A percentile compares a stretch with the other conserved stretches of the same genome.
These are phyloP conservation scores for Hygrocybe punicea DNA, from an alignment of 768 basidiomycete genomes.

Conservation along the genomic window DNA sequence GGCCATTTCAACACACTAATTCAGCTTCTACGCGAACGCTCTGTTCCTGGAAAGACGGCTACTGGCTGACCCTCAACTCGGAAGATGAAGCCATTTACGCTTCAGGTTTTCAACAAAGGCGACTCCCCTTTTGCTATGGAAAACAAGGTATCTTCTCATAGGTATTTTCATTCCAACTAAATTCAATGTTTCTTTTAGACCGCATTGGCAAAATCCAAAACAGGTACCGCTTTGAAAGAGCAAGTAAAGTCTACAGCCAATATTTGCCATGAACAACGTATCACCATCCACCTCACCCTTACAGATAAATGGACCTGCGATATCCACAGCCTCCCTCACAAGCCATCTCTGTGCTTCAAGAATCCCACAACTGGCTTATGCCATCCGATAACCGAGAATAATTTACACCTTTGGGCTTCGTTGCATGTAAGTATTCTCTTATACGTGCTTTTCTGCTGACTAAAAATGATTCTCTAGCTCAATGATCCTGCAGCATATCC, in stretches of 20 bases:
- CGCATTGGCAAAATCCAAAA: not conserved
- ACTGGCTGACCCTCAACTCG: not conserved
- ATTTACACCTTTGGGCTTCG: slow-evolving; percentile 4
- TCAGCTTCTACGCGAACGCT: not conserved
- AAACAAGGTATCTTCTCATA: not conserved
- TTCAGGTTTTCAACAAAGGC: slow-evolving; percentile 2
- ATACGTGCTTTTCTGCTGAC: not conserved
- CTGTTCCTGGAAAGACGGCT: not conserved
- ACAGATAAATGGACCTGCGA: not conserved
- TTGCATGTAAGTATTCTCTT: slow-evolving; percentile 2
- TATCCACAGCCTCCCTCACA: too few relatives aligned
- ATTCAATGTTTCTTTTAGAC: not conserved
- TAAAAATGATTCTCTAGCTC: not conserved
- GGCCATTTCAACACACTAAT: slow-evolving; percentile 1
- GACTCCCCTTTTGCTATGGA: not conserved
- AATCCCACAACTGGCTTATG: slow-evolving; percentile 1
- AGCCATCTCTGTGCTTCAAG: slow-evolving; percentile 4
- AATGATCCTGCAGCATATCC: not conserved
- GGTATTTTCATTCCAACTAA: not conserved
- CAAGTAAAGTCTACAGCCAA: not conserved
- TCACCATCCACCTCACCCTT: not conserved
- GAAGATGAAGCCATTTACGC: slow-evolving; percentile 1
- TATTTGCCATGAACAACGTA: not conserved
- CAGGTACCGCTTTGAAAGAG: not conserved
- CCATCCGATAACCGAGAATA: slow-evolving; percentile 8